A percentile compares a stretch with the other conserved stretches of the same genome.
Conservation (phyloP, 371 early-diverging fungal genomes). For the Entomophthora muscae region DNA sequence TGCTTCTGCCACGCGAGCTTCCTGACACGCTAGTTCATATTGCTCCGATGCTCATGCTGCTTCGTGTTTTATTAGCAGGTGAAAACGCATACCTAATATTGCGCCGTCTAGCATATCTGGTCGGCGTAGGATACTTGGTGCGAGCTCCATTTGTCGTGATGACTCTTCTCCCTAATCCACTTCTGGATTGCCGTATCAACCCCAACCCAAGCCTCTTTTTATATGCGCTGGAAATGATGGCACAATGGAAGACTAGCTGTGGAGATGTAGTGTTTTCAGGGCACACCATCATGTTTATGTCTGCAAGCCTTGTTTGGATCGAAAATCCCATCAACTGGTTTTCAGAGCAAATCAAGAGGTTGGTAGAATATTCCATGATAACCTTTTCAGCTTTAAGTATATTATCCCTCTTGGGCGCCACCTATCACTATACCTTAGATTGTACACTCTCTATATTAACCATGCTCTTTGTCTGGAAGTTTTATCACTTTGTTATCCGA, state of each 20-base stretch:
- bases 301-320: not conserved
- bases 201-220: not conserved
- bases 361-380: not conserved
- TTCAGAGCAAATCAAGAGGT: too few species aligned
- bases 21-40: not conserved
- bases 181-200: not conserved
- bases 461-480: not conserved
- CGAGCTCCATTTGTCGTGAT: constrained; percentile 2
- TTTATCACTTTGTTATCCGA: not conserved
- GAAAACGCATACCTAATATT: not conserved
- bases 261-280: constrained; percentile 4
- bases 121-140: not conserved
- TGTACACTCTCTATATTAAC: not conserved
- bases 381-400: not conserved
- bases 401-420: not conserved
- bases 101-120: not conserved
- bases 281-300: too few species aligned
- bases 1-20: not conserved
- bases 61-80: not conserved
- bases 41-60: not conserved
- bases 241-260: not conserved
- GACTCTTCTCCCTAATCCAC: constrained; percentile 1
- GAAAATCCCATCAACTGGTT: not conserved
- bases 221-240: not conserved
- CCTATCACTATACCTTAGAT: constrained; percentile 4